A percentile compares a stretch with the other conserved stretches of the same genome.
Conservation (phyloP, 257 asterid species). For the Primulina huaijiensis region DNA sequence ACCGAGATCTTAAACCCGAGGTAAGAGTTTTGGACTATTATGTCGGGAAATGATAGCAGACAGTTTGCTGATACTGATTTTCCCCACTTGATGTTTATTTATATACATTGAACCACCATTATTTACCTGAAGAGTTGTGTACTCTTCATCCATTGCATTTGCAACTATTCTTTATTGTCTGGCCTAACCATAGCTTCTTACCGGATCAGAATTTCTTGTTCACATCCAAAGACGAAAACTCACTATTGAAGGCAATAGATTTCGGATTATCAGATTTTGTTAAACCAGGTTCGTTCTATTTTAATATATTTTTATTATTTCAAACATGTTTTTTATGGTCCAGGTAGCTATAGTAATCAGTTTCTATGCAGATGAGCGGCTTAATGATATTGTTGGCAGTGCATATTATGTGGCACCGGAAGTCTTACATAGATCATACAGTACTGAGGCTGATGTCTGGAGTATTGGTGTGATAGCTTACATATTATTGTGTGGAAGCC, state of each 20-base stretch:
- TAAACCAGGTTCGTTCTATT: conserved; percentile 28
- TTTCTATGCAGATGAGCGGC: conserved; percentile 50
- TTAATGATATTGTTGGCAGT: conserved; percentile 62
- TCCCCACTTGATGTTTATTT: background rate
- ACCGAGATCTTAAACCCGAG: conserved; percentile 69
- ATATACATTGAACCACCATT: background rate
- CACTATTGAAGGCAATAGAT: conserved; percentile 31
- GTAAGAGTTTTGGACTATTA: conserved; percentile 20
- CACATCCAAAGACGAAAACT: conserved; percentile 26
- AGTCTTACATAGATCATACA: conserved; percentile 58
- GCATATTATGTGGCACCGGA: conserved; percentile 69
- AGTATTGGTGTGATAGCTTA: conserved; percentile 62
- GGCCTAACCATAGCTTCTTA: conserved; percentile 33
- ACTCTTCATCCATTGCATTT: background rate
- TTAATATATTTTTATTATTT: background rate
- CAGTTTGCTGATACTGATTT: background rate
- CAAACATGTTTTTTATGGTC: background rate
- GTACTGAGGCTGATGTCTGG: conserved; percentile 69
- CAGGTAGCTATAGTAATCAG: background rate
- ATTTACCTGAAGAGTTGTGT: background rate
- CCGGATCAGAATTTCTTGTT: conserved; percentile 34
- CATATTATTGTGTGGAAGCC: conserved; percentile 58
- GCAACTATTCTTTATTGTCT: background rate
- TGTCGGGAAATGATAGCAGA: background rate
- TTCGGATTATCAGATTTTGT: conserved; percentile 32